These are phyloP conservation scores for Claviceps pusilla DNA, from an alignment of 2,329 filamentous ascomycete species.

Conservation along the genomic window DNA sequence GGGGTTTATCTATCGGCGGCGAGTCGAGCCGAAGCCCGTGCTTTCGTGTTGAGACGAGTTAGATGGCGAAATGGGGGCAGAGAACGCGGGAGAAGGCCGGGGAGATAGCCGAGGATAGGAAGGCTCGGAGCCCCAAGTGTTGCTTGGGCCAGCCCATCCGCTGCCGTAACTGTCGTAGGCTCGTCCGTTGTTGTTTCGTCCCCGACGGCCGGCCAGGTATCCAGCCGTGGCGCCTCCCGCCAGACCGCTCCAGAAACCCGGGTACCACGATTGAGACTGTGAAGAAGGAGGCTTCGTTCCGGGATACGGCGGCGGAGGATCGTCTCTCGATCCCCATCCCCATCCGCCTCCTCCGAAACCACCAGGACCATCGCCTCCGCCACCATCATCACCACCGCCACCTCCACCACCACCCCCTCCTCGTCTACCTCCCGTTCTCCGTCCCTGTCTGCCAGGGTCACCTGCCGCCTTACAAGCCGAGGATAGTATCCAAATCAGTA, in stretches of 20 bases:
- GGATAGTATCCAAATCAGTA: conserved; percentile 48
- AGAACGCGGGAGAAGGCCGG: conserved; percentile 15
- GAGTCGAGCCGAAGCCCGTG: conserved; percentile 60
- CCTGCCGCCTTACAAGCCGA: conserved; percentile 30
- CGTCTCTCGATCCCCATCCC: conserved; percentile 26
- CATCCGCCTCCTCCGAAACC: conserved; percentile 20
- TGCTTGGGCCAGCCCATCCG: conserved; percentile 17
- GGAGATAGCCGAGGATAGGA: conserved; percentile 13
- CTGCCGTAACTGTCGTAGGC: conserved; percentile 3
- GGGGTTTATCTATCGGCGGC: conserved; percentile 28
- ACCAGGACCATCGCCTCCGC: neutral
- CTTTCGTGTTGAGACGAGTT: conserved; percentile 44
- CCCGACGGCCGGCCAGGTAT: conserved; percentile 44
- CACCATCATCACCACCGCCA: conserved; percentile 9
- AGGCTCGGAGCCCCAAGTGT: conserved; percentile 8
- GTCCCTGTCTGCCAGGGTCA: conserved; percentile 6
- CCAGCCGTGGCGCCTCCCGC: conserved; percentile 53
- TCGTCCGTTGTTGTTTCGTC: conserved; percentile 18
- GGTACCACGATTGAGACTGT: conserved; percentile 41
- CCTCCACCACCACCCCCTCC: conserved; percentile 15
- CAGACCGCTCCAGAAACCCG: conserved; percentile 62
- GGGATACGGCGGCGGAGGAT: conserved; percentile 35
- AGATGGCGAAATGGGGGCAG: conserved; percentile 14
- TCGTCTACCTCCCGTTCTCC: conserved; percentile 20
- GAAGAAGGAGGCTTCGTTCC: conserved; percentile 21